These are phyloP conservation scores for Cydonia oblonga DNA, from an alignment of 331 rosid genomes.

Conservation along the genomic window DNA sequence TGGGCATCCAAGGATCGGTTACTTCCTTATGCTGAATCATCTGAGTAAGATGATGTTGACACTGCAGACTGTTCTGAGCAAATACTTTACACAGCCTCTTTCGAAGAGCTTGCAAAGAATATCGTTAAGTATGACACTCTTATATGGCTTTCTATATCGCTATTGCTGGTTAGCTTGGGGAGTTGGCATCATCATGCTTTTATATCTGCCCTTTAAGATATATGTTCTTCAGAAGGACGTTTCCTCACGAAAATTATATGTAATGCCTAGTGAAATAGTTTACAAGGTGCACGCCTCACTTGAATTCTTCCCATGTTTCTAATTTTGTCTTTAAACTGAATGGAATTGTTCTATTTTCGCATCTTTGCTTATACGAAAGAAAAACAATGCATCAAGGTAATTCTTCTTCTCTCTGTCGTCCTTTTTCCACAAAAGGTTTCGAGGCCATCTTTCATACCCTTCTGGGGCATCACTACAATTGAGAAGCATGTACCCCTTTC, in stretches of 20 bases:
- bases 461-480: slow-evolving; percentile 49
- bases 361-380: not conserved
- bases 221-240: slow-evolving; percentile 66
- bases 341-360: not conserved
- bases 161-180: slow-evolving; percentile 91
- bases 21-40: slow-evolving; percentile 34
- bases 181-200: slow-evolving; percentile 69
- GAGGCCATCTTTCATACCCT: slow-evolving; percentile 77
- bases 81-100: slow-evolving; percentile 61
- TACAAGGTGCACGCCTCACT: slow-evolving; percentile 44
- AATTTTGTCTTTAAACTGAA: not conserved
- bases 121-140: slow-evolving; percentile 58
- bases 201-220: slow-evolving; percentile 71
- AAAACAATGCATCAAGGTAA: not conserved
- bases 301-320: not conserved
- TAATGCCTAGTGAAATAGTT: slow-evolving; percentile 61
- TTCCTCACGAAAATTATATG: slow-evolving; percentile 62
- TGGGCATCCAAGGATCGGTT: slow-evolving; percentile 36
- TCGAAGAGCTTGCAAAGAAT: slow-evolving; percentile 59
- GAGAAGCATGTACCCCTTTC: slow-evolving; percentile 68
- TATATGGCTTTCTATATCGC: slow-evolving; percentile 76
- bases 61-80: slow-evolving; percentile 37
- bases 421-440: slow-evolving; percentile 40
- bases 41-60: slow-evolving; percentile 37
- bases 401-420: not conserved